A percentile compares a stretch with the other conserved stretches of the same genome.
Conservation (phyloP, 495 filamentous ascomycete genomes). For the Parachaetomium inaequale region DNA sequence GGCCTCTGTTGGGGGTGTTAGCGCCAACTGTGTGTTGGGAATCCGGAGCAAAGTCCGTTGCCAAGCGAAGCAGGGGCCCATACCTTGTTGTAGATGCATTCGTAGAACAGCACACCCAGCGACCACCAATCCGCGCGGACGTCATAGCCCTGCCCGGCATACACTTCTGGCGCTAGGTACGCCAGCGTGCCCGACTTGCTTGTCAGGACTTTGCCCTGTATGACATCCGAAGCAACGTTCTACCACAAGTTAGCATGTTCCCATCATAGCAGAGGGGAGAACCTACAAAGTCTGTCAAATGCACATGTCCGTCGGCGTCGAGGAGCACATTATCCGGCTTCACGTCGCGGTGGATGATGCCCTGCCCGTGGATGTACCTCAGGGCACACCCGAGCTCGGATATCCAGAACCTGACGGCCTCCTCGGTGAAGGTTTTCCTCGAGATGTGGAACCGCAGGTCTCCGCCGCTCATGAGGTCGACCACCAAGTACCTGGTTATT, state of each 20-base stretch:
- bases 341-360: constrained; percentile 92
- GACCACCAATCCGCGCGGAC: constrained; percentile 98
- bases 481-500: constrained; percentile 90
- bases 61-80: constrained; percentile 18
- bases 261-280: constrained; percentile 7
- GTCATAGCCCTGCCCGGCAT: constrained; percentile 79
- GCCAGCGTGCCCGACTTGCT: constrained; percentile 97
- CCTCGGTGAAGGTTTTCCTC: constrained; percentile 95
- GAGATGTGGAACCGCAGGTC: constrained; percentile 98
- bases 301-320: constrained; percentile 91
- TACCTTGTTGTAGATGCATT: constrained; percentile 99
- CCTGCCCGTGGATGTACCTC: constrained; percentile 84
- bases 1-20: constrained; percentile 59
- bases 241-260: constrained; percentile 37
- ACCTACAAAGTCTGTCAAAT: constrained; percentile 95
- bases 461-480: constrained; percentile 97
- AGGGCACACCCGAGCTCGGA: constrained; percentile 89
- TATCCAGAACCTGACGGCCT: constrained; percentile 95
- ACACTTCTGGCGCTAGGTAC: constrained; percentile 95
- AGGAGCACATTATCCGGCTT: constrained; percentile 97
- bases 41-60: background rate
- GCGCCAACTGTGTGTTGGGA: constrained; percentile 32
- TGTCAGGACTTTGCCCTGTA: constrained; percentile 73
- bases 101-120: constrained; percentile 91
- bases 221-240: constrained; percentile 96